phyloP scores from a whole-genome alignment of 768 basidiomycete genomes.

The Tricholoma sp. region DNA sequence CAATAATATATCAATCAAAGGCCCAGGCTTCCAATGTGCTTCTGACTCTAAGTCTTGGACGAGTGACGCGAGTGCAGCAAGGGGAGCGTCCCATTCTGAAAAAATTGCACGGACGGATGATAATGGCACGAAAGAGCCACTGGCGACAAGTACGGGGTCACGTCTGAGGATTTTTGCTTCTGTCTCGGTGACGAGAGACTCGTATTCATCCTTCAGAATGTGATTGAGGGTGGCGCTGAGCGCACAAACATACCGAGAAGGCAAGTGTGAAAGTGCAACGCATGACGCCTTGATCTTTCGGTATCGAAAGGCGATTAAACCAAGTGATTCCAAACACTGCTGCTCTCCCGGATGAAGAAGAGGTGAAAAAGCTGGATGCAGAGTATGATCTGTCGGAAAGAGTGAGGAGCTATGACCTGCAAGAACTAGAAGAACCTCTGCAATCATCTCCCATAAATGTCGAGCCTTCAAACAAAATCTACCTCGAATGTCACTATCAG shows the following conservation, averaged over 20 bases:
- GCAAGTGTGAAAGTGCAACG: constrained; percentile 43
- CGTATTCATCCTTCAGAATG: constrained; percentile 77
- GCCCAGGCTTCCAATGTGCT: constrained; percentile 65
- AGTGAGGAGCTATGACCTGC: constrained; percentile 85
- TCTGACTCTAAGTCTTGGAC: constrained; percentile 56
- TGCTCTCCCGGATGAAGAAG: constrained; percentile 88
- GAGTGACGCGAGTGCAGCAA: constrained; percentile 64
- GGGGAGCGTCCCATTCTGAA: constrained; percentile 83
- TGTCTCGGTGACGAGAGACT: constrained; percentile 70
- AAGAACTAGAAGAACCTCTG: constrained; percentile 82
- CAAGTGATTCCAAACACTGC: constrained; percentile 77
- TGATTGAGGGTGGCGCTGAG: constrained; percentile 68
- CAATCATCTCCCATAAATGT: constrained; percentile 55
- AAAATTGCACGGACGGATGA: constrained; percentile 81
- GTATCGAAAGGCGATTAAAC: constrained; percentile 70
- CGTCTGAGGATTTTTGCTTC: constrained; percentile 74
- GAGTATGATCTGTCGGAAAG: constrained; percentile 54
- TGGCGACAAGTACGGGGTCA: constrained; percentile 73
- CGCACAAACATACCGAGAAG: constrained; percentile 75
- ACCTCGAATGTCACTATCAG: background rate
- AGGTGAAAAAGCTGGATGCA: constrained; percentile 59
- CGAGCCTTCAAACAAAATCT: background rate
- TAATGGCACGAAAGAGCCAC: constrained; percentile 79
- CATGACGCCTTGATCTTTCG: constrained; percentile 61
- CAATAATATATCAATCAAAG: constrained; percentile 74